Base-by-base conservation (phyloP, 2,329 filamentous ascomycete species). In the Blumeria hordei region DNA sequence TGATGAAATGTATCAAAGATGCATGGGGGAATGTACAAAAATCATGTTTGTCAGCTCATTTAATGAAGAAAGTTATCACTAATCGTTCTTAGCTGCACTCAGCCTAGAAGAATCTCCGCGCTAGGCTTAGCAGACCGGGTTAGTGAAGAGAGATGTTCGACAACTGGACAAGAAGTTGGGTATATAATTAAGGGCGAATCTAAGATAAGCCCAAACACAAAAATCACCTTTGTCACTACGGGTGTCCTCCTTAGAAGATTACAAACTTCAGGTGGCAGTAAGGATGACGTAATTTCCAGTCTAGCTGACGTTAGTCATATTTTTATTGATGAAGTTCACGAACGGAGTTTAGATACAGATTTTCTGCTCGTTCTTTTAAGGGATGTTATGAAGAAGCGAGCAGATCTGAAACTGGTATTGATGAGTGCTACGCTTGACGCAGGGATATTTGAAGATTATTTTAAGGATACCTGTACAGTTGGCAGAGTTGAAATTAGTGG, bases 381-480 rank as follows among this genome's bases (percentile, higher is more conserved):
- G 55, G 85, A 94, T 65, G 85, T 94, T 6, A 68, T 95, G 59
- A 76, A 75, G 56, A 73, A 74, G 60, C 76, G 85, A 52, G 81
- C 80, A 62, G 85, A 93, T 59, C 74, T 96, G 39, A 94, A 90
- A 67, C 75, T 96, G 43, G 80, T 98, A 11, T 73, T 98, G 37
- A 98, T 98, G 92, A 94, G 87, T 67, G 90, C 90, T 1, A 98
- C 90, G 0, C 77, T 96, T 3, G 88, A 98, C 67, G 88, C 90
- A 1, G 76, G 80, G 0, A 80, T 88, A 0, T 96, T 96, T 67
- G 80, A 80, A 60, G 71, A 78, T 55, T 96, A 96, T 67, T 96
- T 96, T 69, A 77, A 75, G 6, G 75, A 75, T 1, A 76, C 80
- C 54, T 76, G 76, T 11, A 74, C 72, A 4, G 88, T 96, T 34